These are phyloP conservation scores for Leptomonas pyrrhocoris DNA, from an alignment of 208 protist species.

Conservation along the genomic window DNA sequence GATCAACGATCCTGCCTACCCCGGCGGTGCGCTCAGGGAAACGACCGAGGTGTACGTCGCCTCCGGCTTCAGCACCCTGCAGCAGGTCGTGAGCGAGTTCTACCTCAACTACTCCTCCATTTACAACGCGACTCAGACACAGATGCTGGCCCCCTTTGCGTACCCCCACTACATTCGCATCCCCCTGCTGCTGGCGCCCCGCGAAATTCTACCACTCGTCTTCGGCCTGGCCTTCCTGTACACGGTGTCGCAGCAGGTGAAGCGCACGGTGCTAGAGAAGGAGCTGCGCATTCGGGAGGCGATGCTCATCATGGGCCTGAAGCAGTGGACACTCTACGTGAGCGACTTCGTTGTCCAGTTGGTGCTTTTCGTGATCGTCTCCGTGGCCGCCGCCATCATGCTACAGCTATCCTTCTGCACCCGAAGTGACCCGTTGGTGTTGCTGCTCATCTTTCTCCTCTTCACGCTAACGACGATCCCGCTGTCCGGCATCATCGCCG, in stretches of 20 bases:
- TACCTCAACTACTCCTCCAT: conserved; percentile 48
- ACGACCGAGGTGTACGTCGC: conserved; percentile 58
- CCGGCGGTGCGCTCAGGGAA: conserved; percentile 44
- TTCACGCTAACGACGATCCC: conserved; percentile 60
- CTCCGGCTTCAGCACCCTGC: conserved; percentile 68
- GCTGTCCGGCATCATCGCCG: conserved; percentile 55
- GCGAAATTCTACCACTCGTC: conserved; percentile 46
- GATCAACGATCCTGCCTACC: conserved; percentile 32
- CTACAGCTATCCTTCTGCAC: conserved; percentile 50
- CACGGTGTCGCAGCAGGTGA: conserved; percentile 54
- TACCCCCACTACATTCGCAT: too few species aligned
- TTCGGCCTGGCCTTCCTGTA: conserved; percentile 67
- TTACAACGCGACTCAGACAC: conserved; percentile 2
- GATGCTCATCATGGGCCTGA: conserved; percentile 84
- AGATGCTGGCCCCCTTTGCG: conserved; percentile 39
- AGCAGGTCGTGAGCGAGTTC: conserved; percentile 51
- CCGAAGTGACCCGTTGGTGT: conserved; percentile 40
- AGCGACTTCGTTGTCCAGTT: conserved; percentile 43
- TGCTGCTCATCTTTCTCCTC: conserved; percentile 69
- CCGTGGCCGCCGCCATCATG: conserved; percentile 47
- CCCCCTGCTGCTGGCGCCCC: conserved; percentile 26
- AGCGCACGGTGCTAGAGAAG: conserved; percentile 61
- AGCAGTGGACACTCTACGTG: conserved; percentile 47
- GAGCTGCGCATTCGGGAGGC: too few species aligned
- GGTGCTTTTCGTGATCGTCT: conserved; percentile 48